Base-by-base conservation (phyloP, 257 asterid species). In the Rehmannia glutinosa region DNA sequence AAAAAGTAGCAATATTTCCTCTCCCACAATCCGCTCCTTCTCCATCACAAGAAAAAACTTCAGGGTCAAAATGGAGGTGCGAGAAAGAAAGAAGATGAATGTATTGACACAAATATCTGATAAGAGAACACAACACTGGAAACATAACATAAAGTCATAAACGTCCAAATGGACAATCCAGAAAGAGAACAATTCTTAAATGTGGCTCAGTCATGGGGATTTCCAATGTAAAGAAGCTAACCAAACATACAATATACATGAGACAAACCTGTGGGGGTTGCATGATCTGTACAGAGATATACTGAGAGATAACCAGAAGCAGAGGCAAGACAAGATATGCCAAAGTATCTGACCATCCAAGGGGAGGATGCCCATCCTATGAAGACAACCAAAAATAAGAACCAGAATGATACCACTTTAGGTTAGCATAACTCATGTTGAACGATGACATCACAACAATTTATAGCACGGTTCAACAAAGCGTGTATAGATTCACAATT, bases 281-380 rank as follows among this genome's bases (percentile, higher is more conserved):
- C 96, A 94, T 94, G 67, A 91, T 87, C 78, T 91, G 86, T 64
- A 94, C 73, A 52, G 99, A 94, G 74, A 94, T 65, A 79, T 94
- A 91, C 76, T 94, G 99, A 32, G 82, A 36, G 71, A 75, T 23
- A 42, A 94, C 79, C 78, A 94, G 84, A 75, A 94, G 87, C 45
- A 84, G 80, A 36, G 97, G 99, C 79, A 94, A 81, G 52, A 88
- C 97, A 59, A 94, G 97, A 76, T 94, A 94, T 8, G 95, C 96
- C 71, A 93, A 75, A 53, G 99, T 90, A 74, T 93, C 96, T 1
- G 97, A 72, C 99, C 96, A 90, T 65, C 97, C 99, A 62, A 93
- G 96, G 11, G 99, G 96, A 59, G 99, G 99, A 66, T 90, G 99
- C 47, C 99, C 99, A 77, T 93, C 97, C 99, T 93, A 82, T 32